Percentiles rank a stretch among this genome's conserved stretches.
phyloP scores from a whole-genome alignment of 192 early-diverging fungal genomes.

The Helicostylum pulchrum region DNA sequence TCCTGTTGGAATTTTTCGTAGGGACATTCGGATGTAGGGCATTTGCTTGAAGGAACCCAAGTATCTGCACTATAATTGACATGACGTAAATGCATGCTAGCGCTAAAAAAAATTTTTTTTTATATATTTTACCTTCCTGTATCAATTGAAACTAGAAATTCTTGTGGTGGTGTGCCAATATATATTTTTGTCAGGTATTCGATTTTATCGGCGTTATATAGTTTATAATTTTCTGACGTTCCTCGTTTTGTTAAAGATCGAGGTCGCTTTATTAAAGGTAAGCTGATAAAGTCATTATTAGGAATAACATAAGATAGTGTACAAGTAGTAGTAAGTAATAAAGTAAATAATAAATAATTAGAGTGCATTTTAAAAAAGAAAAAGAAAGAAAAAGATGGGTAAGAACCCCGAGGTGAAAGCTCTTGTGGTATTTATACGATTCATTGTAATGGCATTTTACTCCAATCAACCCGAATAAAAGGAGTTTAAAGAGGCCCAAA shows the following conservation, averaged over 20 bases:
- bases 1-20: slow-evolving; percentile 3
- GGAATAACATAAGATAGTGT: too few relatives aligned
- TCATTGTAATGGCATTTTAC: too few relatives aligned
- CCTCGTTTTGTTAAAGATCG: too few relatives aligned
- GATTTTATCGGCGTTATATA: background rate
- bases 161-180: slow-evolving; percentile 30
- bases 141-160: slow-evolving; percentile 27
- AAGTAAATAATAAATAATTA: too few relatives aligned
- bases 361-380: background rate
- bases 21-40: slow-evolving; percentile 11
- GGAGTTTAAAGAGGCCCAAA: too few relatives aligned
- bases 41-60: slow-evolving; percentile 24
- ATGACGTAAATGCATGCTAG: background rate
- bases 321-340: too few relatives aligned
- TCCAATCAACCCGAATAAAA: too few relatives aligned
- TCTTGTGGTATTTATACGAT: too few relatives aligned
- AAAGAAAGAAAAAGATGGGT: background rate
- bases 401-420: too few relatives aligned
- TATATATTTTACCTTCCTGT: slow-evolving; percentile 25
- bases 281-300: too few relatives aligned
- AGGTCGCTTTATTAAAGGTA: too few relatives aligned
- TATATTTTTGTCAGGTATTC: background rate
- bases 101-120: background rate
- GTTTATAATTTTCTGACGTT: background rate
- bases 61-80: slow-evolving; percentile 17